A percentile compares a stretch with the other conserved stretches of the same genome.
These are phyloP conservation scores for Sherardia arvensis DNA, from an alignment of 257 asterid genomes.

Conservation along the genomic window DNA sequence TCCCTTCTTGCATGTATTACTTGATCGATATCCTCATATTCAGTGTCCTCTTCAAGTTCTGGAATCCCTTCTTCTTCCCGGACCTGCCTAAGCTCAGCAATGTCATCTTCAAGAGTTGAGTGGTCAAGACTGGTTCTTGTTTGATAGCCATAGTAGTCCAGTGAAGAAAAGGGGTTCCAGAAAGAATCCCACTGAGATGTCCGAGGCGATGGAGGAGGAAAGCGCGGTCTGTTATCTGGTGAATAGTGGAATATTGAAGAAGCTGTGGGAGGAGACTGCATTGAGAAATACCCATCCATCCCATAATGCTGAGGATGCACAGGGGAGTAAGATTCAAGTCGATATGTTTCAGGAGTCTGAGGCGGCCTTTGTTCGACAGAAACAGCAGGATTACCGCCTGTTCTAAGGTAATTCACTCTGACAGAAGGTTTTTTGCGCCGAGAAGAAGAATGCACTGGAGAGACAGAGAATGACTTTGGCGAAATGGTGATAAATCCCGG, in stretches of 20 bases:
- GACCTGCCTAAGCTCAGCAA: constrained; percentile 61
- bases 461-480: constrained; percentile 49
- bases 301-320: constrained; percentile 52
- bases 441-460: constrained; percentile 28
- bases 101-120: constrained; percentile 47
- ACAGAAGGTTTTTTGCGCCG: constrained; percentile 37
- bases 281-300: constrained; percentile 55
- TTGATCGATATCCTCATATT: constrained; percentile 53
- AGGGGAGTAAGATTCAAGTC: constrained; percentile 61
- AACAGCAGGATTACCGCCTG: constrained; percentile 65
- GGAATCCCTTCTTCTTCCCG: constrained; percentile 87
- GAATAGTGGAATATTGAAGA: constrained; percentile 53
- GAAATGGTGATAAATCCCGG: constrained; percentile 65
- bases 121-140: constrained; percentile 40
- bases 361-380: constrained; percentile 79
- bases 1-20: constrained; percentile 28
- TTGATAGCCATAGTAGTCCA: constrained; percentile 78
- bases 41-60: constrained; percentile 88
- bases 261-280: constrained; percentile 49
- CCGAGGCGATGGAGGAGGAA: constrained; percentile 68
- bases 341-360: constrained; percentile 64
- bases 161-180: constrained; percentile 90
- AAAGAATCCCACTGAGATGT: constrained; percentile 93
- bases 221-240: constrained; percentile 46
- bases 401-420: constrained; percentile 48